phyloP scores from a whole-genome alignment of 2,329 filamentous ascomycete genomes.

The Ceratocystiopsis brevicomis region DNA sequence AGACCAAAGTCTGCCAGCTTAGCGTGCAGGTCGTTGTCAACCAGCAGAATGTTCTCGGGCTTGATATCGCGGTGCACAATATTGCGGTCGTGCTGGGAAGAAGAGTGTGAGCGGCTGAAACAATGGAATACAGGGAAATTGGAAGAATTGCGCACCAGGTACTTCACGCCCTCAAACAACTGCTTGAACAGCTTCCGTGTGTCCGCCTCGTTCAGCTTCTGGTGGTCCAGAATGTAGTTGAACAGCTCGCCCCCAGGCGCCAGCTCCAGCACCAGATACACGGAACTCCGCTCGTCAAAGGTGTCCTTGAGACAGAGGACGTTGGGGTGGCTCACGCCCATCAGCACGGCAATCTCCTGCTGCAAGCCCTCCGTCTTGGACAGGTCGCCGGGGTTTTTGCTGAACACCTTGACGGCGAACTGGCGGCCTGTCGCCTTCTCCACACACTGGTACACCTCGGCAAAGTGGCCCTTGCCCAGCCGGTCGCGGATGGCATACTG shows the following conservation, averaged over 20 bases:
- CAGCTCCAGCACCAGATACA: constrained; percentile 81
- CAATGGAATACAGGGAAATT: neutral
- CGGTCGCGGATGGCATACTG: constrained; percentile 73
- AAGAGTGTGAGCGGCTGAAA: neutral
- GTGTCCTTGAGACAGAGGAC: constrained; percentile 87
- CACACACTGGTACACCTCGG: constrained; percentile 77
- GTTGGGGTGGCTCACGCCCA: constrained; percentile 91
- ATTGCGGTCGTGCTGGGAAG: constrained; percentile 72
- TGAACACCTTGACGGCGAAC: constrained; percentile 90
- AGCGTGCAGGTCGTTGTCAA: constrained; percentile 66
- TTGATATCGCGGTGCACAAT: constrained; percentile 98
- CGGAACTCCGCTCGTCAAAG: constrained; percentile 76
- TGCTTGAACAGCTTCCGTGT: constrained; percentile 76
- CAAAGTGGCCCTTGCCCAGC: constrained; percentile 88
- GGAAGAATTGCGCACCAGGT: constrained; percentile 45
- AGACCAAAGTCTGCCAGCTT: constrained; percentile 94
- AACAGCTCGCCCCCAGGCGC: constrained; percentile 89
- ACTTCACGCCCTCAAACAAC: constrained; percentile 85
- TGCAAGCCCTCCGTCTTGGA: constrained; percentile 73
- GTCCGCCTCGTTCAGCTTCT: constrained; percentile 71
- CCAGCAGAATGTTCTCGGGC: constrained; percentile 83
- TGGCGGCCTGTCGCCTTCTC: constrained; percentile 67
- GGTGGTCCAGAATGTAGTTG: constrained; percentile 81
- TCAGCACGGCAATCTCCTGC: constrained; percentile 89
- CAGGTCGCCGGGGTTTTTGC: constrained; percentile 65